Conservation (phyloP, 2,329 filamentous ascomycete species). For the Dendrostoma leiphaemia region DNA sequence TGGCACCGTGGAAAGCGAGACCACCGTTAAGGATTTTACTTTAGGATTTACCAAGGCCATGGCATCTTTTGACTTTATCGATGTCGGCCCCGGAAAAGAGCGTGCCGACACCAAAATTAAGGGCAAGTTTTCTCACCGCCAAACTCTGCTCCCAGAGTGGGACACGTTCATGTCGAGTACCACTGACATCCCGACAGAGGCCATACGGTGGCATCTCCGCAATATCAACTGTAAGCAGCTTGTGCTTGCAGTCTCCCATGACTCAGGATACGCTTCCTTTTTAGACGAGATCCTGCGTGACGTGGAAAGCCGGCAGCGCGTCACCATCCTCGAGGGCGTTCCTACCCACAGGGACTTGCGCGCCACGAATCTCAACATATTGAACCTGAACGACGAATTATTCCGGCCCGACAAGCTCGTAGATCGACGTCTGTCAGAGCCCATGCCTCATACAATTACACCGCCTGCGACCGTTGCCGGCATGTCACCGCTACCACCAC, state of each 20-base stretch:
- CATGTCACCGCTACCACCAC: slow-evolving; percentile 19
- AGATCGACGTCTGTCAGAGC: slow-evolving; percentile 30
- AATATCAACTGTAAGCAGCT: slow-evolving; percentile 63
- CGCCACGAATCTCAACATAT: slow-evolving; percentile 43
- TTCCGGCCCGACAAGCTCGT: slow-evolving; percentile 55
- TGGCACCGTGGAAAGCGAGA: slow-evolving; percentile 41
- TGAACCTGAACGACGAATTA: slow-evolving; percentile 44
- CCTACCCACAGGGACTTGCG: slow-evolving; percentile 49
- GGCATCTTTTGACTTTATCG: slow-evolving; percentile 61
- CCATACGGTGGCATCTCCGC: slow-evolving; percentile 54
- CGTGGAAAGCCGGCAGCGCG: slow-evolving; percentile 37
- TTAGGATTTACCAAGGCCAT: slow-evolving; percentile 59
- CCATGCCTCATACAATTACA: slow-evolving; percentile 8
- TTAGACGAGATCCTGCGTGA: slow-evolving; percentile 53
- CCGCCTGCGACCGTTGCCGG: slow-evolving; percentile 12
- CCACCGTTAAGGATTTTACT: slow-evolving; percentile 55
- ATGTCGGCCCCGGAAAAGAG: slow-evolving; percentile 59
- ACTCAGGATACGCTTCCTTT: slow-evolving; percentile 59
- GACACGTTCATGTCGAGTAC: too few relatives aligned
- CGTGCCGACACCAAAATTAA: slow-evolving; percentile 59
- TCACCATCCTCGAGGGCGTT: slow-evolving; percentile 54
- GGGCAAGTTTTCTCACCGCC: slow-evolving; percentile 38
- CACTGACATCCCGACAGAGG: slow-evolving; percentile 36
- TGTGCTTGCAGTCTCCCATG: slow-evolving; percentile 60
- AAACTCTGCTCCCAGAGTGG: too few relatives aligned